These are phyloP conservation scores for Fusarium camptoceras DNA, from an alignment of 2,329 filamentous ascomycete species.

Conservation along the genomic window DNA sequence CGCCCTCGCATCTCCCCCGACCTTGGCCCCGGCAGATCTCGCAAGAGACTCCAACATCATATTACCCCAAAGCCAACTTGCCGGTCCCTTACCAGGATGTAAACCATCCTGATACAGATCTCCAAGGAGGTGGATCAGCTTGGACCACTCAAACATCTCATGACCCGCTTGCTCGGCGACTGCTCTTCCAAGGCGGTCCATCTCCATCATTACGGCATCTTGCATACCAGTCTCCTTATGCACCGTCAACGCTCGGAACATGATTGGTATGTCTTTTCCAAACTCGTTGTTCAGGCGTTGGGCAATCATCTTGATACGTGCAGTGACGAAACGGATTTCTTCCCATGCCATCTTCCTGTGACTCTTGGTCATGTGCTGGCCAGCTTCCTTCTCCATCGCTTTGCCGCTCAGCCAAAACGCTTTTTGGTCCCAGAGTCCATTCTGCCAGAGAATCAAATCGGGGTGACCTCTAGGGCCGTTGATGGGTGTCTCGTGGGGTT, in stretches of 20 bases:
- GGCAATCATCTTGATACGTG: slow-evolving; percentile 30
- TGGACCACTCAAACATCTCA: slow-evolving; percentile 39
- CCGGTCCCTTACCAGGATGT: slow-evolving; percentile 31
- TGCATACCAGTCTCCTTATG: slow-evolving; percentile 29
- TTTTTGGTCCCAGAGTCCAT: slow-evolving; percentile 34
- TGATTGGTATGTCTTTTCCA: slow-evolving; percentile 9
- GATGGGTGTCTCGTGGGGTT: slow-evolving; percentile 21
- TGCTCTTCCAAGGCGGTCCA: slow-evolving; percentile 33
- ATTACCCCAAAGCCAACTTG: slow-evolving; percentile 35
- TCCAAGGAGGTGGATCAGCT: slow-evolving; percentile 24
- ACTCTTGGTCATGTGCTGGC: slow-evolving; percentile 9
- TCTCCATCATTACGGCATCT: slow-evolving; percentile 35
- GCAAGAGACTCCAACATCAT: slow-evolving; percentile 36
- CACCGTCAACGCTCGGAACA: slow-evolving; percentile 33
- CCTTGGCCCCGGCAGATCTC: slow-evolving; percentile 4
- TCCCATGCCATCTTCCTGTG: slow-evolving; percentile 35
- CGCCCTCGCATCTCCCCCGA: slow-evolving; percentile 5
- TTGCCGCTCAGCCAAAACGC: slow-evolving; percentile 25
- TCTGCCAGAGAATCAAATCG: slow-evolving; percentile 36
- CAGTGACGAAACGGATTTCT: slow-evolving; percentile 31
- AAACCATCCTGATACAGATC: slow-evolving; percentile 14
- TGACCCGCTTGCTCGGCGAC: slow-evolving; percentile 36
- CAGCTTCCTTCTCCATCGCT: slow-evolving; percentile 4
- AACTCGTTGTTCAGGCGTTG: slow-evolving; percentile 26
- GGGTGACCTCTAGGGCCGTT: slow-evolving; percentile 28